Evolutionary conservation across 2,329 filamentous ascomycete genomes (phyloP).

Genomic region (Sporothrix sp.): DNA sequence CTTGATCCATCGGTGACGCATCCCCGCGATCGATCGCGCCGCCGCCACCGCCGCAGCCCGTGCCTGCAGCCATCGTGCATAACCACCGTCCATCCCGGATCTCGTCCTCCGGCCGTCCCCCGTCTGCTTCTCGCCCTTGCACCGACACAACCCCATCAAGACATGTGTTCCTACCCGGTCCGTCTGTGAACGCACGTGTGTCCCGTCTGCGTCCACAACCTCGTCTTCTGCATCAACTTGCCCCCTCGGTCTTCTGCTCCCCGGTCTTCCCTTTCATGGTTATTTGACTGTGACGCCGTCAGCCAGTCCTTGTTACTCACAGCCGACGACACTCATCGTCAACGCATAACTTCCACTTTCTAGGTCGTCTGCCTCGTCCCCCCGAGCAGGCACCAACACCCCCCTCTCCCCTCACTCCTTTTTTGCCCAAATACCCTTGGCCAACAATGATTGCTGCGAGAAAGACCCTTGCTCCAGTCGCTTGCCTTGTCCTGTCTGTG

Average conservation of each 20-base stretch:
- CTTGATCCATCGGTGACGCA: too few species aligned
- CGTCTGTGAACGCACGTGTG: constrained; percentile 16
- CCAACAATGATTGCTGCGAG: constrained; percentile 51
- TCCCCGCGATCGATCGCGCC: constrained; percentile 6
- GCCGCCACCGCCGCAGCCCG: constrained; percentile 7
- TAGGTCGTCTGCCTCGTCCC: too few species aligned
- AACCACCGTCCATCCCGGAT: constrained; percentile 6
- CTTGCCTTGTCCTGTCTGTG: constrained; percentile 47
- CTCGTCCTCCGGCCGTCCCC: background rate
- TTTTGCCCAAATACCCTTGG: constrained; percentile 19
- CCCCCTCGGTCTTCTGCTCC: constrained; percentile 11
- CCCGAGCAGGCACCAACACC: too few species aligned
- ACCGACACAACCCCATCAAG: background rate
- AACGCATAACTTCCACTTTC: background rate
- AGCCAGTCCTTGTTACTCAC: constrained; percentile 12
- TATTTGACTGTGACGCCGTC: constrained; percentile 1
- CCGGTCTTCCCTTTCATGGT: constrained; percentile 13
- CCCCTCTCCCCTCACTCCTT: constrained; percentile 8
- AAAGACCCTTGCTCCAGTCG: constrained; percentile 47
- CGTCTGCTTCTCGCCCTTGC: background rate
- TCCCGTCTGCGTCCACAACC: constrained; percentile 13
- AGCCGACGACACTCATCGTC: background rate
- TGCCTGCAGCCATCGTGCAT: constrained; percentile 20
- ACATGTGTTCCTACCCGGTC: constrained; percentile 10
- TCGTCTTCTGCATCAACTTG: constrained; percentile 9